Conservation (phyloP, 768 basidiomycete genomes). For the Lactarius trivialis region DNA sequence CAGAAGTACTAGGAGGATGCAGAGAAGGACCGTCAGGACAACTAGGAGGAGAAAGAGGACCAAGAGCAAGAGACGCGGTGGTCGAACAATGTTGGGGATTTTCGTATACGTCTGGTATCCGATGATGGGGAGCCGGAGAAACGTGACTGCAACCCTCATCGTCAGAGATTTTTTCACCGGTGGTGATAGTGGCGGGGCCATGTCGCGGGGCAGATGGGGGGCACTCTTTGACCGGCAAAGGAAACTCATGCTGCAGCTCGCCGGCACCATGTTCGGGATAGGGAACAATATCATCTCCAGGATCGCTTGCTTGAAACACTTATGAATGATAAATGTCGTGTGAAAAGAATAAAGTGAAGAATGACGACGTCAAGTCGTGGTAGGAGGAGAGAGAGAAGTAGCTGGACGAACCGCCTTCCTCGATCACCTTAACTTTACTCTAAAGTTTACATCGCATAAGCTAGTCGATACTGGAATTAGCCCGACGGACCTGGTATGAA, state of each 20-base stretch:
- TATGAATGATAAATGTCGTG: neutral
- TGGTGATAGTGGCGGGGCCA: neutral
- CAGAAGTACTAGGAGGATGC: slow-evolving; percentile 18
- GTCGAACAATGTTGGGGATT: slow-evolving; percentile 7
- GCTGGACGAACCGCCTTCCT: slow-evolving; percentile 15
- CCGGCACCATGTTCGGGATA: slow-evolving; percentile 6
- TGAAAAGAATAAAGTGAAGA: neutral
- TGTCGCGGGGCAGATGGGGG: neutral
- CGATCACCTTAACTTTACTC: slow-evolving; percentile 20
- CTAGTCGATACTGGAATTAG: slow-evolving; percentile 11
- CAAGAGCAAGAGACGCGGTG: slow-evolving; percentile 10
- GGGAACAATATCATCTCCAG: slow-evolving; percentile 21
- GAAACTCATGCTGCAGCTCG: slow-evolving; percentile 2
- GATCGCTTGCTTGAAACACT: slow-evolving; percentile 22
- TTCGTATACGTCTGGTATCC: slow-evolving; percentile 16
- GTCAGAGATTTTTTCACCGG: slow-evolving; percentile 1
- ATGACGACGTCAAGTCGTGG: slow-evolving; percentile 19
- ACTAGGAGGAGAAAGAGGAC: slow-evolving; percentile 18
- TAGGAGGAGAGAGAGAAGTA: neutral
- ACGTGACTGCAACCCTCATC: neutral
- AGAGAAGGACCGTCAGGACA: slow-evolving; percentile 15
- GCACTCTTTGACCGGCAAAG: slow-evolving; percentile 19
- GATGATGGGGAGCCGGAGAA: slow-evolving; percentile 15
- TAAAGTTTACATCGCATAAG: slow-evolving; percentile 8
- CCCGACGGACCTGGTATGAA: slow-evolving; percentile 20